Base-by-base conservation (phyloP, 2,329 filamentous ascomycete genomes). In the Aspergillus neoniger region DNA sequence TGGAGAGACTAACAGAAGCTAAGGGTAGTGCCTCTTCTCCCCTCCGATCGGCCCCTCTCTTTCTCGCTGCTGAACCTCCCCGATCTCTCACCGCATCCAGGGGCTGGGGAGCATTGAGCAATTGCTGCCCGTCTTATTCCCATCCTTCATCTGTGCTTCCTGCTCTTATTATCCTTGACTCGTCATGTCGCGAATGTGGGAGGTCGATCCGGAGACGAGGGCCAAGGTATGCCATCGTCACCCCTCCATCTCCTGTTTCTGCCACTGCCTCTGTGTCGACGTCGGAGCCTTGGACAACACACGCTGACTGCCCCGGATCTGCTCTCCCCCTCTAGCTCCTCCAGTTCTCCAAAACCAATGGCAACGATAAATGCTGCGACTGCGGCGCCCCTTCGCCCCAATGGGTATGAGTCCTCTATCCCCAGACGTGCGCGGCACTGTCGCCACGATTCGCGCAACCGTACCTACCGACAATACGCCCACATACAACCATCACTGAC, bases 171-270 rank as follows among this genome's bases (percentile, higher is more conserved):
- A 17, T 47, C 15, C n/a, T 14, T 62, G 2, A 38, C 39, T n/a
- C 55, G 51, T 57, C 62, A 78, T 77, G 77, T 79, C 86, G 73
- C 94, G 93, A 80, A 94, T 96, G 90, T 99, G 95, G 95, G 95
- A 99, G 82, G 92, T 99, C 67, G 95, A 99, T 79, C 95, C 95
- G 52, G 94, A 98, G 83, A 98, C 94, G 63, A 88, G 92, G 80
- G 92, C 90, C 74, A 98, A 98, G 87, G 93, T 96, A 81, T 70
- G 75, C 55, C 23, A 21, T 38, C 38, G 55, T 21, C 49, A 25
- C 50, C 60, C 38, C 58, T 50, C 28, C 55, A 32, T 28, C 5
- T 44, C 23, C 47, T 14, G 38, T 25, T 44, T 36, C 49, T 48
- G 25, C 41, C 4, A 52, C 39, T 52, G 23, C 25, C 43, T 32